phyloP scores from a whole-genome alignment of 192 early-diverging fungal species.

The Coemansia sp. region DNA sequence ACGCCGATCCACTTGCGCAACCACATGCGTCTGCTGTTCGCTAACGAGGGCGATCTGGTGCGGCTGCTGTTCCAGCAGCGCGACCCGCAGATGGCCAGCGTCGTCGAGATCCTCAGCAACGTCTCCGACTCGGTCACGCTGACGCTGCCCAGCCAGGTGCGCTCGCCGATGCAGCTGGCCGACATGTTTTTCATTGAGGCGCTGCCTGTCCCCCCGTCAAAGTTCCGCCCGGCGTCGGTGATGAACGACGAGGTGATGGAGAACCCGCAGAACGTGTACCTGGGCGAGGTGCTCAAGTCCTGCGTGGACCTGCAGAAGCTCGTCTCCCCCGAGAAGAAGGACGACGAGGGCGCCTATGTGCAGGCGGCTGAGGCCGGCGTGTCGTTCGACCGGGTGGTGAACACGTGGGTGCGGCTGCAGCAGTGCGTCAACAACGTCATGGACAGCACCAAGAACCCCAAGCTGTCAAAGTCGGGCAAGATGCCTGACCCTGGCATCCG shows the following conservation, averaged over 20 bases:
- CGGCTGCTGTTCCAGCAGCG: conserved; percentile 81
- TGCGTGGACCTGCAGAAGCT: conserved; percentile 70
- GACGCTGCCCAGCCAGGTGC: conserved; percentile 38
- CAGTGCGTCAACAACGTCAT: conserved; percentile 90
- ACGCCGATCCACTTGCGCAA: conserved; percentile 82
- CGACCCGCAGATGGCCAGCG: conserved; percentile 53
- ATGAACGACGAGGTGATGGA: conserved; percentile 90
- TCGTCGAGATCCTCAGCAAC: conserved; percentile 20
- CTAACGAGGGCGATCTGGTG: conserved; percentile 73
- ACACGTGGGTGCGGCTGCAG: conserved; percentile 81
- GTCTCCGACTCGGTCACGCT: conserved; percentile 19
- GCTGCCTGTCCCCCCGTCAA: conserved; percentile 88
- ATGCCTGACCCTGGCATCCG: conserved; percentile 86
- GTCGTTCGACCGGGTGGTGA: conserved; percentile 55
- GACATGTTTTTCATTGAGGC: conserved; percentile 95
- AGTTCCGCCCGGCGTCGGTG: conserved; percentile 92
- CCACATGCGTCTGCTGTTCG: conserved; percentile 77
- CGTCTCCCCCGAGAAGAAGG: conserved; percentile 21
- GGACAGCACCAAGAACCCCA: conserved; percentile 89
- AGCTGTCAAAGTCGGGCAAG: conserved; percentile 61
- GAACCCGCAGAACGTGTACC: conserved; percentile 92
- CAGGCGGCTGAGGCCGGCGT: conserved; percentile 24
- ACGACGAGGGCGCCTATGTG: conserved; percentile 14
- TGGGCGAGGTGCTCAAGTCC: conserved; percentile 82
- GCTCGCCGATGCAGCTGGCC: conserved; percentile 57